These are phyloP conservation scores for Kalaharituber pfeilii DNA, from an alignment of 2,329 filamentous ascomycete genomes.

Conservation along the genomic window DNA sequence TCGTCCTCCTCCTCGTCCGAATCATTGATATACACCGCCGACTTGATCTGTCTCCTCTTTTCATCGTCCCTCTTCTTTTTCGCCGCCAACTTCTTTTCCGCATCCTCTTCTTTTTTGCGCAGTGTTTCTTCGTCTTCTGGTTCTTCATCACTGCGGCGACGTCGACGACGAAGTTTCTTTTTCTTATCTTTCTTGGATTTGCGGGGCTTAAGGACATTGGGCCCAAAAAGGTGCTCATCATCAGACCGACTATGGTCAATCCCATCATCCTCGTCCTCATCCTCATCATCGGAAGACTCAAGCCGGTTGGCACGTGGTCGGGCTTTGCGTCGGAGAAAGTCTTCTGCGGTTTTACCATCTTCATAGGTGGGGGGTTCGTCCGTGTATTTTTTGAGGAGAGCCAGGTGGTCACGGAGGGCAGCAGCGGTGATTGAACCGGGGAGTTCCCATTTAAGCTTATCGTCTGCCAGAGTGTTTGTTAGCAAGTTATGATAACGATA, in stretches of 20 bases:
- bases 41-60: slow-evolving; percentile 66
- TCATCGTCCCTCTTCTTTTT: slow-evolving; percentile 53
- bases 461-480: slow-evolving; percentile 33
- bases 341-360: slow-evolving; percentile 54
- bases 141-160: slow-evolving; percentile 24
- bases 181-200: slow-evolving; percentile 1
- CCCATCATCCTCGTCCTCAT: slow-evolving; percentile 29
- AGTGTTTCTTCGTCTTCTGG: not conserved
- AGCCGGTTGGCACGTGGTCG: slow-evolving; percentile 28
- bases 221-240: slow-evolving; percentile 33
- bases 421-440: slow-evolving; percentile 47
- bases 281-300: slow-evolving; percentile 21
- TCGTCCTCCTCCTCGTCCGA: slow-evolving; percentile 47
- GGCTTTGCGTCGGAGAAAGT: slow-evolving; percentile 59
- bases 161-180: slow-evolving; percentile 23
- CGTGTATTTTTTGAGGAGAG: slow-evolving; percentile 59
- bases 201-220: not conserved
- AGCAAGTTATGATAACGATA: slow-evolving; percentile 26
- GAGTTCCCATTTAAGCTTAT: slow-evolving; percentile 60
- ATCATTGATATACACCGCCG: slow-evolving; percentile 58
- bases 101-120: not conserved
- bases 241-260: slow-evolving; percentile 56
- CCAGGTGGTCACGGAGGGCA: slow-evolving; percentile 49
- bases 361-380: slow-evolving; percentile 63
- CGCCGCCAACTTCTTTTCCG: slow-evolving; percentile 33